Base-by-base conservation (phyloP, 306 rosid species). In the Rosa multiflora region DNA sequence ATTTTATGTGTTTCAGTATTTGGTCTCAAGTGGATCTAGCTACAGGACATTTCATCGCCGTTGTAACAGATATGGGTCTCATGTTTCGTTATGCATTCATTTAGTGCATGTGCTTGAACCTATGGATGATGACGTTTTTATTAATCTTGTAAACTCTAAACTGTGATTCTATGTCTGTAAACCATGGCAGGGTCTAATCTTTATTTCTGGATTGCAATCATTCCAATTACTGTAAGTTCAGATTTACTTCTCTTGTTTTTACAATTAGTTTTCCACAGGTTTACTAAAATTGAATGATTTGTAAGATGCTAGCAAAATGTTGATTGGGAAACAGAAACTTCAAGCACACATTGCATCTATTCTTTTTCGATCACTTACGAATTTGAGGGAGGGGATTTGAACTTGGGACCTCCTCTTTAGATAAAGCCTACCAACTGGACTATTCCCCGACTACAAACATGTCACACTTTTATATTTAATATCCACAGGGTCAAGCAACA, bases 181-280 rank as follows among this genome's bases (percentile, higher is more conserved):
- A 73, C 40, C 76, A 67, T 66, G 23, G 32, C 96, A 95, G 99
- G 99, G 63, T 93, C 99, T 67, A 95, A 95, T 86, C 96, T 95
- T 32, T 93, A 95, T 78, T 91, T 95, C 90, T 95, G 99, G 99
- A 95, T 93, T 79, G 99, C 99, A 49, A 85, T 91, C 80, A 88
- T 91, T 85, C 99, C 99, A 76, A 70, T 91, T 62, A 44, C 89
- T 51, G 98, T 93, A 87, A 93, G 97, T 87, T 61, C 77, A 46
- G n/a, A 51, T 49, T 70, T 72, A 26, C 52, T 66, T 83, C 67
- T 12, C 79, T 56, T 69, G 52, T 17, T 70, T 83, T 70, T 6
- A 20, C 9, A 64, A 49, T 17, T 56, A 6, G 42, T 10, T 59
- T 61, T 32, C 11, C 44, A 61, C 70, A 6, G 40, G 39, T 75